phyloP scores from a whole-genome alignment of 2,329 filamentous ascomycete species.

The Cordyceps fumosorosea region DNA sequence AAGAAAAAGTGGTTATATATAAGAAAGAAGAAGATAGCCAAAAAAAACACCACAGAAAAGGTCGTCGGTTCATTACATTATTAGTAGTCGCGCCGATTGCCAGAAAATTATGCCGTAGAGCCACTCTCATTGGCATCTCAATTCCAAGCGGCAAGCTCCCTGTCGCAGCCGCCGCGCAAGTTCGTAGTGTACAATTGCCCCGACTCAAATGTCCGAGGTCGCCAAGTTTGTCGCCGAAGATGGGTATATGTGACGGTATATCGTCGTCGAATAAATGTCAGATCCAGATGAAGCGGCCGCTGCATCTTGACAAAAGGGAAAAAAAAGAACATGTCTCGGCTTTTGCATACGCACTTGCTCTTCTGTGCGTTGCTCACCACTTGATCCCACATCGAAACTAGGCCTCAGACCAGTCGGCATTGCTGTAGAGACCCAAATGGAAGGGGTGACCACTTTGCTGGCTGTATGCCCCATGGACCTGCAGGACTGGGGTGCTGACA shows the following conservation, averaged over 20 bases:
- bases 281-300: background rate
- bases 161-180: background rate
- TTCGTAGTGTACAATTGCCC: conserved; percentile 9
- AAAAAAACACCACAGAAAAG: background rate
- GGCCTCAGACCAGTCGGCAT: background rate
- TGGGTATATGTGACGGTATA: conserved; percentile 5
- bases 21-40: background rate
- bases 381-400: background rate
- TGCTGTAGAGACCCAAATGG: conserved; percentile 3
- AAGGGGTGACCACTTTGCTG: conserved; percentile 10
- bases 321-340: background rate
- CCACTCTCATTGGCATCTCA: background rate
- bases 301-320: background rate
- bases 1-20: conserved; percentile 5
- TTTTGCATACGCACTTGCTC: background rate
- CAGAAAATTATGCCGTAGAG: background rate
- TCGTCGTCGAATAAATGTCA: conserved; percentile 4
- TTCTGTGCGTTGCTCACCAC: background rate
- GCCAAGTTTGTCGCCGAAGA: conserved; percentile 4
- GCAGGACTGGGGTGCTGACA: conserved; percentile 22
- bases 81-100: conserved; percentile 6
- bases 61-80: conserved; percentile 10
- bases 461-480: conserved; percentile 33
- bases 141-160: background rate
- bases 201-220: background rate